Percentiles rank a stretch among this genome's conserved stretches.
phyloP scores from a whole-genome alignment of 345 rosid species.

The Physaria fendleri region DNA sequence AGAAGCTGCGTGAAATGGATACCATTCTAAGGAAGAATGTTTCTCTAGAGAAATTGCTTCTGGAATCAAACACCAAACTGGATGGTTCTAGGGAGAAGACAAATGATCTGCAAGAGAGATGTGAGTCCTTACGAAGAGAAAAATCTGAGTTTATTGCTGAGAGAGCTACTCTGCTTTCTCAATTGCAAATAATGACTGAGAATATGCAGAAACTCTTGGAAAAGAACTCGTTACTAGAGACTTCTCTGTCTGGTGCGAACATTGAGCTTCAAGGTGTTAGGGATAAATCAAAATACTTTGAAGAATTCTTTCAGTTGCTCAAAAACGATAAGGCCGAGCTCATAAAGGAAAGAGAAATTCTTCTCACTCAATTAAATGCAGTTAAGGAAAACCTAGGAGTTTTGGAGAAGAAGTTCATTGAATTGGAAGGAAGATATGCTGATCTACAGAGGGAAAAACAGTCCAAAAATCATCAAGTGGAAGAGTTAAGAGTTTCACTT shows the following conservation, averaged over 20 bases:
- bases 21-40: slow-evolving; percentile 48
- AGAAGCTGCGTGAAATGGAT: slow-evolving; percentile 55
- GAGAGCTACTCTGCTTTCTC: slow-evolving; percentile 73
- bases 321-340: slow-evolving; percentile 68
- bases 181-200: slow-evolving; percentile 63
- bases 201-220: slow-evolving; percentile 68
- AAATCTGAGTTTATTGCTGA: slow-evolving; percentile 61
- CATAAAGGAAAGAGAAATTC: slow-evolving; percentile 42
- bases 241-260: slow-evolving; percentile 56
- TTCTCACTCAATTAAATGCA: slow-evolving; percentile 50
- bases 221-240: slow-evolving; percentile 49
- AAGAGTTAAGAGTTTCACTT: slow-evolving; percentile 54
- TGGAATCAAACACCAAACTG: slow-evolving; percentile 67
- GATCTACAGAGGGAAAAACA: slow-evolving; percentile 66
- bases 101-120: slow-evolving; percentile 50
- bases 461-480: slow-evolving; percentile 53
- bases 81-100: slow-evolving; percentile 59
- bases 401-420: slow-evolving; percentile 60
- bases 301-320: slow-evolving; percentile 63
- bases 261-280: slow-evolving; percentile 68
- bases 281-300: slow-evolving; percentile 58
- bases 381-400: slow-evolving; percentile 52
- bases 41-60: slow-evolving; percentile 53
- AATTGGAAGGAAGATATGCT: slow-evolving; percentile 55
- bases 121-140: slow-evolving; percentile 60